Evolutionary conservation across 352 stramenopile genomes (phyloP), one percentile per base, ranked within the genome.

Genomic region (Phytophthora idaei): DNA sequence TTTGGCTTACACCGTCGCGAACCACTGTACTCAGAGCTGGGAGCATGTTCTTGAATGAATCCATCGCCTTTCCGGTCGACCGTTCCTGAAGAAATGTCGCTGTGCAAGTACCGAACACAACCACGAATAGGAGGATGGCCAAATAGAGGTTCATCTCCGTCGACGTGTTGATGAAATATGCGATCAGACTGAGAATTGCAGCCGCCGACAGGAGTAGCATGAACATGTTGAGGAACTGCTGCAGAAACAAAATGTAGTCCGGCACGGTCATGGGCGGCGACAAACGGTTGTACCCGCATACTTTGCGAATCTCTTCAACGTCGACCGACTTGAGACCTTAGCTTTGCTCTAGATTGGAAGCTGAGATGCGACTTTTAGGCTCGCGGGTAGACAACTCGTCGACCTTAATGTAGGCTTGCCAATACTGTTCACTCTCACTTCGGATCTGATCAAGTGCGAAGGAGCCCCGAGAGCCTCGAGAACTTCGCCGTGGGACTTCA

Each of bases 1-100:
- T 64, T 29, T 73, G 65, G 15, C 37, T 84, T 21, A 45, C n/a
- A 15, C 78, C 77, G 31, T 86, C 74, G 44, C 90, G 82, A 9
- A 82, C 61, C 2, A 80, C 74, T 4, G 72, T 78, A 67, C 69
- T 83, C 12, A 71, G 59, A 12, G 59, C 59, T 21, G 73, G 76
- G 11, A 85, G 71, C 76, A 82, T 85, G 55, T 80, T 82, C 21
- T 67, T 78, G 59, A 85, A 85, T 50, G 76, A 81, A 41, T 84
- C 76, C 73, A 84, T 84, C 9, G 81, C 69, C 21, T 83, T 79
- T 39, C 54, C 66, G 17, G 76, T 81, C 10, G 70, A 80, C 0
- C 76, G 61, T 48, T 61, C 66, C 31, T 85, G 67, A 7, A 85
- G 44, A 53, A 81, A 85, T 25, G 74, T 77, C 27, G 77, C 79